Evolutionary conservation across 1,139 yeast species (phyloP).

Genomic region (Trichomonascaceae sp.): DNA sequence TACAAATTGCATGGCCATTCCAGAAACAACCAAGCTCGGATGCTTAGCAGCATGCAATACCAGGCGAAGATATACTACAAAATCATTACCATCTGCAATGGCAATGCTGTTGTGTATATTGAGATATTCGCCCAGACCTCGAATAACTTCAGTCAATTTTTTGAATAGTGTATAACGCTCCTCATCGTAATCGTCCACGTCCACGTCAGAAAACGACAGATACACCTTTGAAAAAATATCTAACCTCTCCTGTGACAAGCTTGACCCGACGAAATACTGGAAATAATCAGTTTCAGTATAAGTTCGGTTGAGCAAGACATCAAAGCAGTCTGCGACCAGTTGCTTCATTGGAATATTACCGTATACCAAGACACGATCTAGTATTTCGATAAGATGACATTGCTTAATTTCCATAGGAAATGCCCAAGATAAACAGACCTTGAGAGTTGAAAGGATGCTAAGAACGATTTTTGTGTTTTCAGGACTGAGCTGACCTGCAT

Average conservation of each 20-base stretch:
- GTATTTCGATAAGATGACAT: conserved; percentile 61
- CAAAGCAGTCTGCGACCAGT: conserved; percentile 85
- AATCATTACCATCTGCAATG: conserved; percentile 46
- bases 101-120: conserved; percentile 37
- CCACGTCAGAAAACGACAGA: conserved; percentile 47
- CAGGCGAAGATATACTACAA: conserved; percentile 59
- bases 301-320: conserved; percentile 78
- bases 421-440: conserved; percentile 89
- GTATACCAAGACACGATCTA: conserved; percentile 55
- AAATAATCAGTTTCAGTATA: conserved; percentile 68
- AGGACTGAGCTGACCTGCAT: conserved; percentile 24
- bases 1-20: conserved; percentile 91
- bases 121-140: conserved; percentile 75
- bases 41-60: conserved; percentile 78
- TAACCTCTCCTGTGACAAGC: conserved; percentile 69
- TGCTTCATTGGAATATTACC: conserved; percentile 66
- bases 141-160: conserved; percentile 89
- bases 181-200: conserved; percentile 77
- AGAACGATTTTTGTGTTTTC: conserved; percentile 46
- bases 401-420: conserved; percentile 66
- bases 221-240: conserved; percentile 60
- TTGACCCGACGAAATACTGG: conserved; percentile 70
- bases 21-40: conserved; percentile 84
- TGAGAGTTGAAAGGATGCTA: conserved; percentile 72
- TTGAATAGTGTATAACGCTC: conserved; percentile 70